Evolutionary conservation across 345 rosid genomes (phyloP).

Genomic region (Balakata baccata): DNA sequence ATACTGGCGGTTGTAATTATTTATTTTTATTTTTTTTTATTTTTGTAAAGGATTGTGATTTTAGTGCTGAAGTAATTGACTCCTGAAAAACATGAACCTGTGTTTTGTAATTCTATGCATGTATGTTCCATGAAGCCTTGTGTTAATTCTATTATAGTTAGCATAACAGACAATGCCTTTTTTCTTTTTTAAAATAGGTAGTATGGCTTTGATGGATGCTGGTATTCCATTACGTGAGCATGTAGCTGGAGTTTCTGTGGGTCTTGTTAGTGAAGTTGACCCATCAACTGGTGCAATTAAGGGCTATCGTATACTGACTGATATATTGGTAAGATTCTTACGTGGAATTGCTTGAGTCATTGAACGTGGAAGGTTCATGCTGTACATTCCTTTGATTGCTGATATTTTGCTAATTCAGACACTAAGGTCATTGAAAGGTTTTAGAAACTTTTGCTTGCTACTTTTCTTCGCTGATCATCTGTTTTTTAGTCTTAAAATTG

Average conservation of each 20-base stretch:
- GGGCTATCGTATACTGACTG: constrained; percentile 82
- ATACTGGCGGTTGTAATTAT: not conserved
- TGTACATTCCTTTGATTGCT: not conserved
- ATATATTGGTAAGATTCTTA: constrained; percentile 70
- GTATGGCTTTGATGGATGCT: constrained; percentile 98
- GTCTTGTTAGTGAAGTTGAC: constrained; percentile 80
- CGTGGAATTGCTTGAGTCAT: not conserved
- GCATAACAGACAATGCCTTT: constrained; percentile 1
- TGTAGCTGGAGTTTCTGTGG: constrained; percentile 97
- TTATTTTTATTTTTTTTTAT: not conserved
- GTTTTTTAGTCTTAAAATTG: not conserved
- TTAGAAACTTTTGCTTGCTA: not conserved
- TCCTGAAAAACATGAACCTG: not conserved
- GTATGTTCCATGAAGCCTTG: not conserved
- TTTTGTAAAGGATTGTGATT: not conserved
- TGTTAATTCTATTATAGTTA: constrained; percentile 8
- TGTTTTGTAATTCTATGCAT: not conserved
- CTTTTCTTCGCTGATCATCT: not conserved
- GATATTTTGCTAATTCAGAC: not conserved
- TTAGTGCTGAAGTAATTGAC: not conserved
- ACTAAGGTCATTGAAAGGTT: not conserved
- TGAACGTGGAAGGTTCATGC: not conserved
- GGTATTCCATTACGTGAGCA: constrained; percentile 84
- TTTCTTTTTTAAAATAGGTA: constrained; percentile 47
- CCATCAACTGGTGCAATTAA: constrained; percentile 66